Percentiles rank a stretch among this genome's conserved stretches.
phyloP scores from a whole-genome alignment of 2,329 filamentous ascomycete species.

The Clonostachys sp. region DNA sequence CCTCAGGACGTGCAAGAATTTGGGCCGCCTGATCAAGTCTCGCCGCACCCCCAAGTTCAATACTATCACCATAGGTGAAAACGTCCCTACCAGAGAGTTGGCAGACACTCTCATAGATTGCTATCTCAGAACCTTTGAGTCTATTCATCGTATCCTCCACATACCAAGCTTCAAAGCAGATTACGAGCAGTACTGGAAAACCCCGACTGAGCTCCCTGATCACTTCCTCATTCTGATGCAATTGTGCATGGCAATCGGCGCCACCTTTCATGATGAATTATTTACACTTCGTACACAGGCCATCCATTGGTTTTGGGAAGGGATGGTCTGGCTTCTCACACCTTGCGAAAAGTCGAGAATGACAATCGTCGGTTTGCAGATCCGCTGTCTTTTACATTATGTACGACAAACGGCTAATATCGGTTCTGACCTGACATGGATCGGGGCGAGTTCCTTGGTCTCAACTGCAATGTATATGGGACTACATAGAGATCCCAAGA shows the following conservation, averaged over 20 bases:
- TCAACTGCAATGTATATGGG: conserved; percentile 44
- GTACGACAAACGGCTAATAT: conserved; percentile 29
- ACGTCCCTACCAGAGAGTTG: conserved; percentile 40
- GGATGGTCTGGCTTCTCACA: conserved; percentile 46
- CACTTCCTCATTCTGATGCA: conserved; percentile 53
- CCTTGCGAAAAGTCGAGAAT: conserved; percentile 49
- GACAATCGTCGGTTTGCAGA: conserved; percentile 44
- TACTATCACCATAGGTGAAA: conserved; percentile 16
- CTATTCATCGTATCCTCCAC: conserved; percentile 43
- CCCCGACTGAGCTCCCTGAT: conserved; percentile 14
- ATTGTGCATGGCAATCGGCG: conserved; percentile 53
- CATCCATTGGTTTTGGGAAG: conserved; percentile 53
- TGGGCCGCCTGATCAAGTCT: conserved; percentile 48
- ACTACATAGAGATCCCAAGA: conserved; percentile 40
- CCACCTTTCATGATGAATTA: conserved; percentile 39
- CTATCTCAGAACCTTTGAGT: conserved; percentile 44
- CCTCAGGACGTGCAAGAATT: conserved; percentile 45
- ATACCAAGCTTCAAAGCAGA: conserved; percentile 40
- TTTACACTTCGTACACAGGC: conserved; percentile 46
- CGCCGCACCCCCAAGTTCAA: conserved; percentile 35
- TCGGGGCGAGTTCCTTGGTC: conserved; percentile 35
- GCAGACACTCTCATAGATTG: conserved; percentile 40
- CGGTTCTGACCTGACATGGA: conserved; percentile 41
- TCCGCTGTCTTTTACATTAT: conserved; percentile 33
- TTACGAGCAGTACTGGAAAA: conserved; percentile 46